Conservation (phyloP, 345 rosid genomes). For the Brassica rapa region DNA sequence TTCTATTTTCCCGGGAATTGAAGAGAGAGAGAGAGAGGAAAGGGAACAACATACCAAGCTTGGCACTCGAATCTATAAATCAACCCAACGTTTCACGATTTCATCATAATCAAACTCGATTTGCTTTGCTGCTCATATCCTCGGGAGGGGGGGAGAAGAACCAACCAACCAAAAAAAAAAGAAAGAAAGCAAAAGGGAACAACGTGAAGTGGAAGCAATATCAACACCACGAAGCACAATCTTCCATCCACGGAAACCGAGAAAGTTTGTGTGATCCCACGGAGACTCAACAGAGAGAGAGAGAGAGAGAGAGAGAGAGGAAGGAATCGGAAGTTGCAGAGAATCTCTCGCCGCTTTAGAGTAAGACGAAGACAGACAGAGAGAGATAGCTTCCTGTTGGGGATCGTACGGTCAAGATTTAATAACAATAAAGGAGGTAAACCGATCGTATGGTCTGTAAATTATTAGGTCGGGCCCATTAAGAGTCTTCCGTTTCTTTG, state of each 20-base stretch:
- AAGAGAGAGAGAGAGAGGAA: neutral
- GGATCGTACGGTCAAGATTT: constrained; percentile 34
- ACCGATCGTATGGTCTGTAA: constrained; percentile 17
- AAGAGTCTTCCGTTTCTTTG: constrained; percentile 38
- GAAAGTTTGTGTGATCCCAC: constrained; percentile 16
- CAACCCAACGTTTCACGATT: constrained; percentile 4
- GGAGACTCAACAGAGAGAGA: neutral
- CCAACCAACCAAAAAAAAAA: neutral
- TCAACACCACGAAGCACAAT: neutral
- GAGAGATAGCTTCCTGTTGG: neutral
- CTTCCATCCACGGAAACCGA: constrained; percentile 22
- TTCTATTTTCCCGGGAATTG: constrained; percentile 8
- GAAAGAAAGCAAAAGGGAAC: neutral
- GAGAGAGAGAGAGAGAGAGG: neutral
- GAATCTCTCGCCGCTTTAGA: constrained; percentile 19
- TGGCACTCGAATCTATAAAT: constrained; percentile 7
- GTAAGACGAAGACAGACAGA: constrained; percentile 10
- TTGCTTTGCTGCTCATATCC: constrained; percentile 19
- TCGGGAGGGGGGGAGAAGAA: neutral
- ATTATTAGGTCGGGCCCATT: neutral
- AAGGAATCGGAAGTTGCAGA: constrained; percentile 35
- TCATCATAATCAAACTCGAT: constrained; percentile 42
- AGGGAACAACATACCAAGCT: constrained; percentile 36
- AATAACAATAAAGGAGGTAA: neutral
- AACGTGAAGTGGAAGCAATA: constrained; percentile 64